These are phyloP conservation scores for Dioscorea zingiberensis DNA, from an alignment of 106 monocot genomes.

Conservation along the genomic window DNA sequence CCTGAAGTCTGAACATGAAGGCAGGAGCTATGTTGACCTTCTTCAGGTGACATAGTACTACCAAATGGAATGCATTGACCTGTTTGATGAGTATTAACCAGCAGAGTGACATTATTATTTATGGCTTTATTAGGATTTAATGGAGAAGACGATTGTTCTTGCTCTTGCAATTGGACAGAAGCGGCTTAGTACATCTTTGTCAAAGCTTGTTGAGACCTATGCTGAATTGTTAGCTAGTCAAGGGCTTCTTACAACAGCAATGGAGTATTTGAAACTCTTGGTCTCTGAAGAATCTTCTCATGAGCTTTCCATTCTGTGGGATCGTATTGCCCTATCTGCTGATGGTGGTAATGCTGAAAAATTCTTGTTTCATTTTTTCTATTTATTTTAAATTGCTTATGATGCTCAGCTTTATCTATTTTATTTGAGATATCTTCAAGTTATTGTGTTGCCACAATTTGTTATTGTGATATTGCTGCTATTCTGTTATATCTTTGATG, in stretches of 20 bases:
- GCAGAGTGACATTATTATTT: constrained; percentile 9
- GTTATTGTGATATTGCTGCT: no score
- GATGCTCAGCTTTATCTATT: no score
- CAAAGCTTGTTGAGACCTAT: constrained; percentile 93
- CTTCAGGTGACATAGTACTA: constrained; percentile 58
- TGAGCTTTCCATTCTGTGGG: constrained; percentile 73
- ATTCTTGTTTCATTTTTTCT: neutral
- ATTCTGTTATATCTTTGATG: no score
- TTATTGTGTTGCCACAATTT: no score
- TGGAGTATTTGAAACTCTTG: constrained; percentile 88
- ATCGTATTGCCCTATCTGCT: constrained; percentile 61
- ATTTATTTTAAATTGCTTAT: neutral
- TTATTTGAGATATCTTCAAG: no score
- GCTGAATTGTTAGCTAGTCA: constrained; percentile 91
- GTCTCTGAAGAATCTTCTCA: constrained; percentile 58
- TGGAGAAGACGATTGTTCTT: constrained; percentile 91
- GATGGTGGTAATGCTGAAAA: constrained; percentile 24
- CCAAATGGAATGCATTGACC: no score
- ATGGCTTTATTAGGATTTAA: constrained; percentile 67
- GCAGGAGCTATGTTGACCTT: constrained; percentile 73
- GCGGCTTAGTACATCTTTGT: constrained; percentile 65
- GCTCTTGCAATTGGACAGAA: constrained; percentile 78
- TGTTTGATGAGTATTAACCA: neutral
- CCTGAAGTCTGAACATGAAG: constrained; percentile 53
- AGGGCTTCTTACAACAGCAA: constrained; percentile 92